Conservation (phyloP, 768 basidiomycete genomes). For the Termitomyces sp. region DNA sequence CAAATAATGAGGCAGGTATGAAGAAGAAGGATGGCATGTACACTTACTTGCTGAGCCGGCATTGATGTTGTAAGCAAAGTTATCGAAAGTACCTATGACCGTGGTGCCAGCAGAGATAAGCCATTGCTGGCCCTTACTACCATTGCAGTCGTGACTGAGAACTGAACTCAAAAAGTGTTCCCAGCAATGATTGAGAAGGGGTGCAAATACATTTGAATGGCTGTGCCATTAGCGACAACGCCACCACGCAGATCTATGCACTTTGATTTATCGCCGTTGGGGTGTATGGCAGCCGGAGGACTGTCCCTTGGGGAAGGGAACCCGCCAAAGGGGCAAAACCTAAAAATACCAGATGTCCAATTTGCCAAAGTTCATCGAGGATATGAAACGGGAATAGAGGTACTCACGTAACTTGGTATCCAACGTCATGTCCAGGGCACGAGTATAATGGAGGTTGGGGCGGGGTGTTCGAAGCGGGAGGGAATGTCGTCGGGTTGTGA, state of each 20-base stretch:
- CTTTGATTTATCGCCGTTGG: slow-evolving; percentile 23
- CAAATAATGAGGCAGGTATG: background rate
- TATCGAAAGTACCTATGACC: slow-evolving; percentile 23
- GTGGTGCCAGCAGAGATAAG: slow-evolving; percentile 25
- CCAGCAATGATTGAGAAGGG: background rate
- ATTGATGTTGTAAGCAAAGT: slow-evolving; percentile 29
- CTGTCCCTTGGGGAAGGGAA: slow-evolving; percentile 15
- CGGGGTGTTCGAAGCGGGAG: slow-evolving; percentile 15
- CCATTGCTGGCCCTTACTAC: slow-evolving; percentile 30
- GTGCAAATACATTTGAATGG: slow-evolving; percentile 24
- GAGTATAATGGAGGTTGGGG: slow-evolving; percentile 18
- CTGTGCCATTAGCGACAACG: slow-evolving; percentile 23
- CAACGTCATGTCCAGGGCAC: slow-evolving; percentile 19
- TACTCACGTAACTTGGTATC: slow-evolving; percentile 24
- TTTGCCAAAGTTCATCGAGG: background rate
- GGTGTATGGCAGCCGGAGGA: slow-evolving; percentile 20
- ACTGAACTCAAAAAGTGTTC: background rate
- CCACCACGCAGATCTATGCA: slow-evolving; percentile 26
- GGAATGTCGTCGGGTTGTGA: slow-evolving; percentile 22
- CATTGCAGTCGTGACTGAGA: slow-evolving; percentile 33
- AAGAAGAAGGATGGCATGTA: background rate
- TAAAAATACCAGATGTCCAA: background rate
- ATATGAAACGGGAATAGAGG: background rate
- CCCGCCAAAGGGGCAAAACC: slow-evolving; percentile 22
- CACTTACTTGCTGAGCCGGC: slow-evolving; percentile 27